These are phyloP conservation scores for Apiospora hydei DNA, from an alignment of 2,329 filamentous ascomycete genomes.

Conservation along the genomic window DNA sequence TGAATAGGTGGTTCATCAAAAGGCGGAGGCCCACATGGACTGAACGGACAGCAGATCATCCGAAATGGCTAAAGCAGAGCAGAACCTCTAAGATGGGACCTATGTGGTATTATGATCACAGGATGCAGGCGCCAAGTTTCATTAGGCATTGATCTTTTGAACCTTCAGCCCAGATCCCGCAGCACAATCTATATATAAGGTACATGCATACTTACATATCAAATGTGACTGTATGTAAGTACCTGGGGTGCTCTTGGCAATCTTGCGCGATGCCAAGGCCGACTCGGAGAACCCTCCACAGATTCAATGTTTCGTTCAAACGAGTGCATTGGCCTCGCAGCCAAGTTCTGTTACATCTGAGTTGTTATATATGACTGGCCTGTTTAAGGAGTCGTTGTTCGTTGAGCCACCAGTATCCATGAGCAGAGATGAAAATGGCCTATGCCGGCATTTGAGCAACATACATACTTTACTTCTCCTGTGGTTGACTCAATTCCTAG, in stretches of 20 bases:
- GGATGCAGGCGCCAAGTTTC: neutral
- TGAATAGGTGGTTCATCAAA: neutral
- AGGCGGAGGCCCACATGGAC: neutral
- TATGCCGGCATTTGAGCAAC: neutral
- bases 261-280: neutral
- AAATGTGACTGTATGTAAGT: neutral
- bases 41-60: neutral
- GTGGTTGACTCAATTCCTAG: neutral
- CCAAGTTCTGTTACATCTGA: neutral
- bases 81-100: neutral
- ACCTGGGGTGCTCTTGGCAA: too few relatives aligned
- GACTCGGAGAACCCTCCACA: neutral
- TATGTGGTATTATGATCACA: neutral
- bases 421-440: neutral
- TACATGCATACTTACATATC: too few relatives aligned
- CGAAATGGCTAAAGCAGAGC: neutral
- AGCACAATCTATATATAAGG: neutral
- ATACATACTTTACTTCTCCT: neutral
- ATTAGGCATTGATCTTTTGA: neutral
- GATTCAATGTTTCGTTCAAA: neutral
- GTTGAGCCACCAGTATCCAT: too few relatives aligned
- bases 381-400: neutral
- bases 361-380: neutral
- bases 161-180: neutral
- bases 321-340: neutral